Conservation (phyloP, 2,329 filamentous ascomycete genomes). For the Xylariomycetidae sp. region DNA sequence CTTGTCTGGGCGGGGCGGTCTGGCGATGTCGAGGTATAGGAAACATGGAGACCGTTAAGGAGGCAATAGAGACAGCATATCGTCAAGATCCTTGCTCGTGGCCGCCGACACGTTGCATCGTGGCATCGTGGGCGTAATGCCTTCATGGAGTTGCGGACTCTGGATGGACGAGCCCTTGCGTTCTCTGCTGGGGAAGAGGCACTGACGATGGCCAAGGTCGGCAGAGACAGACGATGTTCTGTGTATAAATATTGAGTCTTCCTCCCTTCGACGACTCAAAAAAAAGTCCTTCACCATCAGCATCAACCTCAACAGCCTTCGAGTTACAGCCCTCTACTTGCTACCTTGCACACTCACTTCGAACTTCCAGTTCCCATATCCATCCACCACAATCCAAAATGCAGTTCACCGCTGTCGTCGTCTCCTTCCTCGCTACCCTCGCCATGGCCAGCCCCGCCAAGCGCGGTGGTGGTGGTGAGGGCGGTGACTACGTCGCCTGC, state of each 20-base stretch:
- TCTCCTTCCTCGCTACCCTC: conserved; percentile 20
- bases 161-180: neutral
- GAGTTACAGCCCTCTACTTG: no score
- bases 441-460: conserved; percentile 18
- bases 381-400: conserved; percentile 18
- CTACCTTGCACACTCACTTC: conserved; percentile 11
- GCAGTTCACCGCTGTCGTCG: conserved; percentile 20
- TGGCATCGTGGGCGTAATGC: conserved; percentile 1
- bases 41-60: conserved; percentile 3
- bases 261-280: conserved; percentile 4
- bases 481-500: conserved; percentile 33
- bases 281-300: conserved; percentile 8
- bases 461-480: conserved; percentile 5
- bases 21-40: conserved; percentile 1
- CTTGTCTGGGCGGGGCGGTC: neutral
- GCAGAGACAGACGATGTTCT: neutral
- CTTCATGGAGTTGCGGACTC: neutral
- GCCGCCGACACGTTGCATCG: conserved; percentile 10
- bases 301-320: conserved; percentile 12
- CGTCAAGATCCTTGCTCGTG: conserved; percentile 1
- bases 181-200: neutral
- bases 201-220: conserved; percentile 2
- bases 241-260: conserved; percentile 18
- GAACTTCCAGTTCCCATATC: conserved; percentile 9
- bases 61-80: no score